Base-by-base conservation (phyloP, 345 rosid genomes). In the Syzygium oleosum region DNA sequence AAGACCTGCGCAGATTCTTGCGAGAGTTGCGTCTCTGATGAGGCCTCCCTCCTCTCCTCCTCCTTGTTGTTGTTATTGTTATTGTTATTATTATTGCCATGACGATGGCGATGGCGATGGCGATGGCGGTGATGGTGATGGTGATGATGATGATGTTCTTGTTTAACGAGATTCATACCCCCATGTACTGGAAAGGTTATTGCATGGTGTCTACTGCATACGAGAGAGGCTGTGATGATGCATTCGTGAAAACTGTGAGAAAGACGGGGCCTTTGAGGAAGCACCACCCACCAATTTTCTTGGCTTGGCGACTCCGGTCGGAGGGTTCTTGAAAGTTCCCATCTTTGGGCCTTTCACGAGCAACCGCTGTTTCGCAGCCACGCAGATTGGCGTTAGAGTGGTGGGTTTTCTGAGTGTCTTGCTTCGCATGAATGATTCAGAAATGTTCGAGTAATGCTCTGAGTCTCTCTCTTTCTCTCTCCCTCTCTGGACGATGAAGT, bases 61-160 rank as follows among this genome's bases (percentile, higher is more conserved):
- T 54, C 56, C 29, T 59, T 0, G 0, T 27, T 0, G 0, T 58
- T 4, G 0, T 15, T 68, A 0, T 65, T 31, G 6, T 73, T 73
- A 16, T 68, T 68, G 5, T 68, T 68, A 73, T 73, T 73, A 38
- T 38, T 38, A 73, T 38, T 38, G 49, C 49, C 2, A 19, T 19
- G 80, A 41, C 79, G 79, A 34, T 34, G 80, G 83, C 27, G 49
- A 34, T 34, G 80, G 83, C 27, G 49, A 73, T 65, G 22, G 1
- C 34, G 6, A 19, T 34, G 49, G 4, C 5, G 25, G 10, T 9
- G 23, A 2, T 2, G 80, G 5, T 19, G 80, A 2, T 31, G 79
- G 4, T 34, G 80, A 38, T 73, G 83, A 34, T 10, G 23, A 38
- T 73, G 83, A 22, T 38, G 25, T 19, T 73, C 49, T 73, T 49